Evolutionary conservation across 1,139 yeast genomes (phyloP).

Genomic region (Yamadazyma membranifaciens): DNA sequence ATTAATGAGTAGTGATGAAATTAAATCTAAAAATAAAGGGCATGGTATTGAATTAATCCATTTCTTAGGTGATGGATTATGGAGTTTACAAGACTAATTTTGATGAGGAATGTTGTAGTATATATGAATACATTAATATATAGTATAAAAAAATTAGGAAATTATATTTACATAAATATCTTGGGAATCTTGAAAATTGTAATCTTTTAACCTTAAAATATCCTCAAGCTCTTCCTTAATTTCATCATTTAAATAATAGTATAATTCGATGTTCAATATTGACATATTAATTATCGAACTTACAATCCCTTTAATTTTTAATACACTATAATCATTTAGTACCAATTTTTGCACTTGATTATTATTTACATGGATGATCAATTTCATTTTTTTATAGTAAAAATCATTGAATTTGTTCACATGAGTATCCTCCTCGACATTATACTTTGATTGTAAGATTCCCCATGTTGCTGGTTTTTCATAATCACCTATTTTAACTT

Average conservation of each 20-base stretch:
- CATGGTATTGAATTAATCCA: slow-evolving; percentile 86
- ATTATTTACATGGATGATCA: slow-evolving; percentile 12
- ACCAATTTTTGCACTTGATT: slow-evolving; percentile 17
- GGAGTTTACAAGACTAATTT: slow-evolving; percentile 50
- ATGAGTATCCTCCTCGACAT: slow-evolving; percentile 1
- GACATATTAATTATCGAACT: slow-evolving; percentile 15
- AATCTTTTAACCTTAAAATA: slow-evolving; percentile 34
- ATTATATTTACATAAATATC: not conserved
- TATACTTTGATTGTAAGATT: slow-evolving; percentile 24
- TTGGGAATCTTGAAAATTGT: slow-evolving; percentile 10
- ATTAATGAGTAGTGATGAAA: slow-evolving; percentile 87
- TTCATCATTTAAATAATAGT: slow-evolving; percentile 18
- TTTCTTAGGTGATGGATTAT: slow-evolving; percentile 87
- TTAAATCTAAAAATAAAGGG: slow-evolving; percentile 80
- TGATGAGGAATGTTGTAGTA: too few species aligned
- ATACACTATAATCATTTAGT: slow-evolving; percentile 24
- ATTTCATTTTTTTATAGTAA: slow-evolving; percentile 12
- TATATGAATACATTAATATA: too few species aligned
- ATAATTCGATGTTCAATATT: slow-evolving; percentile 18
- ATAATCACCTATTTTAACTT: slow-evolving; percentile 36
- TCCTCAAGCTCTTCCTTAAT: slow-evolving; percentile 24
- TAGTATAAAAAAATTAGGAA: not conserved
- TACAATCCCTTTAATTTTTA: slow-evolving; percentile 27
- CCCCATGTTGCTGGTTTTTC: slow-evolving; percentile 25
- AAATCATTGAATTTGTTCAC: slow-evolving; percentile 6